phyloP scores from a whole-genome alignment of 2,329 filamentous ascomycete genomes.

The Fusarium piperis region DNA sequence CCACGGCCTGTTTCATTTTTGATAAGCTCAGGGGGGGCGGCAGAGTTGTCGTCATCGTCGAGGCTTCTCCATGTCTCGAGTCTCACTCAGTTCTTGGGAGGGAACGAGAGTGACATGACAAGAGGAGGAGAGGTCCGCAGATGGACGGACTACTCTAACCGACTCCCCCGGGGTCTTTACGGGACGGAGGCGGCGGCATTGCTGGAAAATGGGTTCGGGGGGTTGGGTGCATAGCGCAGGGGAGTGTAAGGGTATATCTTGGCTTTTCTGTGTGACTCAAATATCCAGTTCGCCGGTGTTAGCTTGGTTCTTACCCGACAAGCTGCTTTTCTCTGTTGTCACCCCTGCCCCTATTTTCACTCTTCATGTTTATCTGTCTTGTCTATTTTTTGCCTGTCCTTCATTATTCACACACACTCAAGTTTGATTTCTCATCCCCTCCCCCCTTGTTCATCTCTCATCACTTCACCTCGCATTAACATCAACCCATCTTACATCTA shows the following conservation, averaged over 20 bases:
- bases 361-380: conserved; percentile 20
- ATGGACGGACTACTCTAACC: neutral
- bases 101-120: neutral
- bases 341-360: conserved; percentile 23
- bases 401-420: neutral
- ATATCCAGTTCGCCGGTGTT: conserved; percentile 45
- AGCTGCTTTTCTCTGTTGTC: conserved; percentile 41
- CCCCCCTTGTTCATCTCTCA: conserved; percentile 12
- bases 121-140: neutral
- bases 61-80: neutral
- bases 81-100: neutral
- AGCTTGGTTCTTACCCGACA: conserved; percentile 33
- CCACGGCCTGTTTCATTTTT: conserved; percentile 45
- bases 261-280: conserved; percentile 50
- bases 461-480: conserved; percentile 18
- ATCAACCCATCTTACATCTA: conserved; percentile 6
- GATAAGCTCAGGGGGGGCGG: conserved; percentile 42
- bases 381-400: conserved; percentile 10
- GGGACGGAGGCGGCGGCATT: conserved; percentile 48
- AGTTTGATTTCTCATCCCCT: conserved; percentile 14
- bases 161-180: conserved; percentile 15
- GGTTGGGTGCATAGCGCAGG: conserved; percentile 56
- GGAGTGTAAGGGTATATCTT: conserved; percentile 54
- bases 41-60: conserved; percentile 4
- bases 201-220: conserved; percentile 54